phyloP scores from a whole-genome alignment of 495 filamentous ascomycete genomes.

The Aspergillus mulundensis region DNA sequence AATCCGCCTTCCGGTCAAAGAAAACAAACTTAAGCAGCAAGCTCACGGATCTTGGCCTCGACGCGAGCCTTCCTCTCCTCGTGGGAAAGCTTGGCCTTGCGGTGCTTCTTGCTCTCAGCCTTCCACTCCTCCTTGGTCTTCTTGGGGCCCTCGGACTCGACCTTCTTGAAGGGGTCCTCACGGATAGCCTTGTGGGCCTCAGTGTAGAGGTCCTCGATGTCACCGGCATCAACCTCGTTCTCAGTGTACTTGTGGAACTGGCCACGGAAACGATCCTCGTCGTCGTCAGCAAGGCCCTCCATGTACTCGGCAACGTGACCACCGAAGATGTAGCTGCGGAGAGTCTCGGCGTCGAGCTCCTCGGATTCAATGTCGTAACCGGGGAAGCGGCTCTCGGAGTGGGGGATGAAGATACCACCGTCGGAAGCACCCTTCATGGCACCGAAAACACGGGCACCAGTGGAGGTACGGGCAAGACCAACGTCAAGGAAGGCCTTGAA shows the following conservation, averaged over 20 bases:
- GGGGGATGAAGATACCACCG: constrained; percentile 92
- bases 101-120: constrained; percentile 89
- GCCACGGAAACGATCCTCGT: constrained; percentile 98
- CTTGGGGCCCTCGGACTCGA: constrained; percentile 69
- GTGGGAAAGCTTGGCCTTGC: constrained; percentile 67
- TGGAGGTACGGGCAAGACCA: constrained; percentile 92
- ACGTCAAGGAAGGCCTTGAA: constrained; percentile 99
- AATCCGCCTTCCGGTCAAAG: constrained; percentile 8
- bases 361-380: constrained; percentile 95
- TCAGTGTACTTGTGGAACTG: constrained; percentile 98
- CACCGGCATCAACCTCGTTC: constrained; percentile 92
- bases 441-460: constrained; percentile 96
- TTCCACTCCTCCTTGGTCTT: constrained; percentile 98
- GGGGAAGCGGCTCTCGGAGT: constrained; percentile 99
- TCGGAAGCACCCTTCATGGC: constrained; percentile 99
- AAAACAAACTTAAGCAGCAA: constrained; percentile 37
- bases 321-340: constrained; percentile 98
- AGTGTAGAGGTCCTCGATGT: constrained; percentile 91
- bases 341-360: constrained; percentile 93
- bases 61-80: constrained; percentile 74
- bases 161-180: constrained; percentile 96
- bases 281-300: constrained; percentile 98
- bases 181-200: constrained; percentile 97
- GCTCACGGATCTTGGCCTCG: constrained; percentile 79
- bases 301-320: constrained; percentile 99